Evolutionary conservation across 2,329 filamentous ascomycete genomes (phyloP), one percentile per base, ranked within the genome.

Genomic region (Volutella citrinella): DNA sequence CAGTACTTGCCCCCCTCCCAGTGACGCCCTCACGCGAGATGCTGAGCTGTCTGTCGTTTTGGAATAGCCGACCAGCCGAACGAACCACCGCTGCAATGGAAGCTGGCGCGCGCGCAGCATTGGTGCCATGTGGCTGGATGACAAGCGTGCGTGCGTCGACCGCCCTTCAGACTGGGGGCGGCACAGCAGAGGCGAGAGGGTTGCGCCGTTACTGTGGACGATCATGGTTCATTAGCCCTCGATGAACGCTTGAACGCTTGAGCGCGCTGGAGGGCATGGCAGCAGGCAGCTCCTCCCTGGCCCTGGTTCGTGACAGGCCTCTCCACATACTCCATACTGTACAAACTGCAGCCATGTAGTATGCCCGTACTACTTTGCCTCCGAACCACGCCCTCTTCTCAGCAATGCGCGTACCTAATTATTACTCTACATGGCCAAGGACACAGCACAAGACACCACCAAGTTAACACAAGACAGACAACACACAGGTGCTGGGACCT

Each of bases 231-330:
- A 46, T n/a, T 45, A 39, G 43, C 37, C 39, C 30, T 41, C 31
- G 38, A 51, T 38, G 44, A 53, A 52, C 46, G 38, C 48, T 49
- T 41, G 37, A 34, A n/a, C n/a, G n/a, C n/a, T n/a, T n/a, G n/a
- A n/a, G n/a, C n/a, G n/a, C n/a, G n/a, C n/a, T n/a, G n/a, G n/a
- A n/a, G n/a, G n/a, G n/a, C n/a, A n/a, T n/a, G n/a, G n/a, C n/a
- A n/a, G n/a, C n/a, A n/a, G n/a, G n/a, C n/a, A n/a, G n/a, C n/a
- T n/a, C n/a, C n/a, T n/a, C n/a, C n/a, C n/a, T n/a, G n/a, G n/a
- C n/a, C n/a, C n/a, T n/a, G n/a, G n/a, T n/a, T n/a, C n/a, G n/a
- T n/a, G n/a, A n/a, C n/a, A n/a, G n/a, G n/a, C n/a, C n/a, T n/a
- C n/a, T n/a, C n/a, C n/a, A n/a, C n/a, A n/a, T n/a, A n/a, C n/a